Evolutionary conservation across 441 rosid species (phyloP).

Genomic region (Syzygium syzygioides): DNA sequence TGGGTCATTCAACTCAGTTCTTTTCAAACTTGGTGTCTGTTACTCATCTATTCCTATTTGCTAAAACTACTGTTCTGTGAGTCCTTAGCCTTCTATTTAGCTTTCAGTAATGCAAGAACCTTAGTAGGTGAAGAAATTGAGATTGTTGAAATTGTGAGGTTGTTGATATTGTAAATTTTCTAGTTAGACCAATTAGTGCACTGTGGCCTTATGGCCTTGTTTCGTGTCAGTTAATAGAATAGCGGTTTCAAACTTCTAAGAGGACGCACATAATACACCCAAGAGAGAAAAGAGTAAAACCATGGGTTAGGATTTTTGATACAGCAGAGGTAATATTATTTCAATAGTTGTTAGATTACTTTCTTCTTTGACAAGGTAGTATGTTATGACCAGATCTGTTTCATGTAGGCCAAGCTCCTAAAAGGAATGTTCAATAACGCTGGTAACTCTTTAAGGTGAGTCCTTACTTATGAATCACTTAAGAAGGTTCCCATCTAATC

Average conservation of each 20-base stretch:
- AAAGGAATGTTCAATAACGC: neutral
- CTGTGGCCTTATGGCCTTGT: neutral
- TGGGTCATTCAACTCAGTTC: neutral
- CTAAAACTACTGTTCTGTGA: neutral
- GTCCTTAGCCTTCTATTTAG: neutral
- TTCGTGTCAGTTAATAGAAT: neutral
- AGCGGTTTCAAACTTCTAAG: neutral
- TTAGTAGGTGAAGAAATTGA: neutral
- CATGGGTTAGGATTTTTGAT: neutral
- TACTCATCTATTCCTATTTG: neutral
- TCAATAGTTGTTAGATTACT: neutral
- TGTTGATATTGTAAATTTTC: neutral
- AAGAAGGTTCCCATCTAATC: neutral
- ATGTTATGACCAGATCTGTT: neutral
- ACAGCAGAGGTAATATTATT: neutral
- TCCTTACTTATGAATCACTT: neutral
- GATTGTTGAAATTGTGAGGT: neutral
- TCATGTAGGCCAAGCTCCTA: neutral
- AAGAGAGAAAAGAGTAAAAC: neutral
- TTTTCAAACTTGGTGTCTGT: neutral
- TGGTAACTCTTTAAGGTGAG: neutral
- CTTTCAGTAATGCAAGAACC: neutral
- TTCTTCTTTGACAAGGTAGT: neutral
- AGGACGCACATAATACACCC: neutral
- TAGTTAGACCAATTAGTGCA: neutral